A percentile compares a stretch with the other conserved stretches of the same genome.
Evolutionary conservation across 1,284 basidiomycete species (phyloP).

Genomic region (Melampsora larici-populina): DNA sequence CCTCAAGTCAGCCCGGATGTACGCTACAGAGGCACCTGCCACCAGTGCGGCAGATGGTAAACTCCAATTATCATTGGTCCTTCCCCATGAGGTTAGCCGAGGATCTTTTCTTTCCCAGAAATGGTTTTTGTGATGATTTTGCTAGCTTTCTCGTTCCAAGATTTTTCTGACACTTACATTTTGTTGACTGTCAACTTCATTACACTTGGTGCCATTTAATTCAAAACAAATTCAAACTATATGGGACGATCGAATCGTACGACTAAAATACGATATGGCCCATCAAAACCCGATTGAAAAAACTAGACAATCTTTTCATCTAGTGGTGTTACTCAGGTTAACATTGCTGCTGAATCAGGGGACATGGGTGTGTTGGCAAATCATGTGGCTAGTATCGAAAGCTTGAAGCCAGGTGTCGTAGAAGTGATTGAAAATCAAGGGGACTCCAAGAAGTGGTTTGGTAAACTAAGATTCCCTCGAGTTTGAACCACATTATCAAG

Average conservation of each 20-base stretch:
- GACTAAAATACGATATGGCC: too few relatives aligned
- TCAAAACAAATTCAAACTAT: too few relatives aligned
- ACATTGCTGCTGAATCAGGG: slow-evolving; percentile 85
- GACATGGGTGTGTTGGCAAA: slow-evolving; percentile 98
- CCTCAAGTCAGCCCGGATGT: slow-evolving; percentile 1
- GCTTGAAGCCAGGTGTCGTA: slow-evolving; percentile 83
- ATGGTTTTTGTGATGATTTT: not conserved
- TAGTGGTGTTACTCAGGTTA: slow-evolving; percentile 85
- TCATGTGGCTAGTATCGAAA: slow-evolving; percentile 90
- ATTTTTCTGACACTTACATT: not conserved
- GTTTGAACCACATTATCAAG: not conserved
- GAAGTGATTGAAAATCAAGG: slow-evolving; percentile 81
- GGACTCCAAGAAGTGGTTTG: slow-evolving; percentile 87
- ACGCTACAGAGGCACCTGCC: slow-evolving; percentile 32
- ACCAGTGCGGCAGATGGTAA: slow-evolving; percentile 62
- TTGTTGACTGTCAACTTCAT: too few relatives aligned
- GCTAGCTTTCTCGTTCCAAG: not conserved
- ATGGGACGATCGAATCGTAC: too few relatives aligned
- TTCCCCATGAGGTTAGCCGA: slow-evolving; percentile 81
- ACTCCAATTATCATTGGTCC: slow-evolving; percentile 80
- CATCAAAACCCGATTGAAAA: too few relatives aligned
- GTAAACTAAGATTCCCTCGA: slow-evolving; percentile 59
- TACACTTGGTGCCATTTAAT: too few relatives aligned
- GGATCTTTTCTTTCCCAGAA: not conserved
- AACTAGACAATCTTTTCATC: slow-evolving; percentile 77